Conservation (phyloP, 2,329 filamentous ascomycete species). For the Metarhizium album region DNA sequence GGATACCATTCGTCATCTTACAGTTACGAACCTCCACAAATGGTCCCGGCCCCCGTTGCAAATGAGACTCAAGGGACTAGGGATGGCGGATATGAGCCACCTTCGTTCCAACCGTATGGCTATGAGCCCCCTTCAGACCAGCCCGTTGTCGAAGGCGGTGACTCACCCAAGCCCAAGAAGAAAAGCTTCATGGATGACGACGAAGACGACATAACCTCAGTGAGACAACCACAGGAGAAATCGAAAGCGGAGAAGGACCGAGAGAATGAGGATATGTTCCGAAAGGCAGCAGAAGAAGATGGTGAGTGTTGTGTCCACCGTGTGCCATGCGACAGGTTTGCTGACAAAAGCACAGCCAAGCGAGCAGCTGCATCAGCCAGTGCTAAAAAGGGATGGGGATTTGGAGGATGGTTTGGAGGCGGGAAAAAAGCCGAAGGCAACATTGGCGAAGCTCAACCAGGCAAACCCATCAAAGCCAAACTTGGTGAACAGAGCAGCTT, state of each 20-base stretch:
- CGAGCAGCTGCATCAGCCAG: slow-evolving; percentile 37
- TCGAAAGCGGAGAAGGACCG: slow-evolving; percentile 59
- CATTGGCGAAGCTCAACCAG: slow-evolving; percentile 30
- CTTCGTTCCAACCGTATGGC: slow-evolving; percentile 48
- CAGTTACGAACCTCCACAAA: slow-evolving; percentile 39
- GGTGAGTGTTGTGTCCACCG: slow-evolving; percentile 31
- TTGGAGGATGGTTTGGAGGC: slow-evolving; percentile 76
- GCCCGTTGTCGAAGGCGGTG: slow-evolving; percentile 36
- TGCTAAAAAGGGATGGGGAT: slow-evolving; percentile 64
- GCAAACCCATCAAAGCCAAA: slow-evolving; percentile 78
- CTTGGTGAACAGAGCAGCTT: slow-evolving; percentile 89
- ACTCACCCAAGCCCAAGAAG: slow-evolving; percentile 54
- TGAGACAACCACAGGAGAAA: slow-evolving; percentile 39
- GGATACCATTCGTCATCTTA: slow-evolving; percentile 37
- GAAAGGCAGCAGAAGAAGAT: slow-evolving; percentile 69
- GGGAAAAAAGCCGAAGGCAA: slow-evolving; percentile 42
- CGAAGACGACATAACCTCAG: slow-evolving; percentile 51
- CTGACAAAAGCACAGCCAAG: slow-evolving; percentile 38
- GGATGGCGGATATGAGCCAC: slow-evolving; percentile 45
- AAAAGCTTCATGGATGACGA: slow-evolving; percentile 77
- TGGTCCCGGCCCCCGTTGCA: slow-evolving; percentile 13
- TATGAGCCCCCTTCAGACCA: slow-evolving; percentile 50
- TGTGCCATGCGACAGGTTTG: not conserved
- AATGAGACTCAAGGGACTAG: slow-evolving; percentile 15
- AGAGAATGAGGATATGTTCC: slow-evolving; percentile 77